Evolutionary conservation across 441 rosid species (phyloP), one percentile per base, ranked within the genome.

Genomic region (Erysimum cheiri): DNA sequence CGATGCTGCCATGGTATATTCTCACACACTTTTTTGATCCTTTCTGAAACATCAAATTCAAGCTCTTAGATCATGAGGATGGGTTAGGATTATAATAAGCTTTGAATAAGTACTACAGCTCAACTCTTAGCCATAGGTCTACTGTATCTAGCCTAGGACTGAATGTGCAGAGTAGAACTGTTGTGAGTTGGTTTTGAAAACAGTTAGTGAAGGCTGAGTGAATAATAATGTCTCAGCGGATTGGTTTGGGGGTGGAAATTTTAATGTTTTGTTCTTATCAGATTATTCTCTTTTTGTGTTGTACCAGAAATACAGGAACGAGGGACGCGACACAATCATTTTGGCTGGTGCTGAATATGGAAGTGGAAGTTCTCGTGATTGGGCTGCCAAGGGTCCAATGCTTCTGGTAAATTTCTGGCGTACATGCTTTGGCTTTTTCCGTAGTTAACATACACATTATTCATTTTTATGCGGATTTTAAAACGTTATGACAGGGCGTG

Each of bases 1-100:
- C 56, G 97, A 93, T 81, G 94, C 77, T 41, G 94, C 98, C 57
- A 79, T 89, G 97, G 96, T 92, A 71, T 43, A 84, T 58, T 72
- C 67, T 44, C 67, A 28, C 31, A 5, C 43, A 3, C 8, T 36
- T 31, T 58, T 22, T 36, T 44, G 24, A n/a, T 9, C 11, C 24
- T 52, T 40, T n/a, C 8, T 40, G 9, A 39, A 40, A 40, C 50
- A 46, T 46, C 50, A 46, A 46, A 46, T 46, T 46, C 26, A 7
- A 46, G 26, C 12, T 46, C 12, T 41, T 46, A 15, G 13, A 19
- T 46, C 50, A 17, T 46, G 0, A 7, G 50, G 26, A 17, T 46
- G 26, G 7, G 12, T 15, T 15, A 46, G 26, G 50, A 17, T 15
- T 46, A 15, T 7, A 12, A 15, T 15, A 22, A 22, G 17, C 15